Evolutionary conservation across 768 basidiomycete genomes (phyloP).

Genomic region (Pholiota molesta): DNA sequence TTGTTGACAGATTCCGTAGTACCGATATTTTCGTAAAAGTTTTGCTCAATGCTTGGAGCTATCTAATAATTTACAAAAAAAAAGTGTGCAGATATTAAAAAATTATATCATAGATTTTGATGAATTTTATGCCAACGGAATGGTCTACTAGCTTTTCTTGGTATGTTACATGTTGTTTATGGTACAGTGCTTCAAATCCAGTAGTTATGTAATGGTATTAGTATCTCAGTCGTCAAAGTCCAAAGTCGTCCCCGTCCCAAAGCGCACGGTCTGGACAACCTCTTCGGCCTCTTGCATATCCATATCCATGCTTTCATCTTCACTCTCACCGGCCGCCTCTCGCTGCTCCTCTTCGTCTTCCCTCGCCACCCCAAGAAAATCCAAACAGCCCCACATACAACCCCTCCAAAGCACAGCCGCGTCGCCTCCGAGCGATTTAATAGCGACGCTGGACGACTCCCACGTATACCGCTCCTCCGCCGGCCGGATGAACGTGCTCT

Average conservation of each 20-base stretch:
- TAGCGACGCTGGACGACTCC: slow-evolving; percentile 57
- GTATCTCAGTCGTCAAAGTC: slow-evolving; percentile 26
- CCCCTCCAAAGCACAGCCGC: slow-evolving; percentile 74
- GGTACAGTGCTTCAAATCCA: background rate
- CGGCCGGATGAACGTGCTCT: slow-evolving; percentile 52
- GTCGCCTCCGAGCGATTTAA: slow-evolving; percentile 45
- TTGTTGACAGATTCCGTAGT: too few relatives aligned
- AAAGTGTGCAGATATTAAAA: too few relatives aligned
- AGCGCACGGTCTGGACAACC: slow-evolving; percentile 24
- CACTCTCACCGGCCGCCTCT: slow-evolving; percentile 13
- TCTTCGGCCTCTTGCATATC: slow-evolving; percentile 11
- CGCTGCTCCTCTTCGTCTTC: background rate
- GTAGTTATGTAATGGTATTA: background rate
- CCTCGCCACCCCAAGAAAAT: slow-evolving; percentile 46
- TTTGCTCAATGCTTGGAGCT: too few relatives aligned
- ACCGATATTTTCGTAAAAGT: too few relatives aligned
- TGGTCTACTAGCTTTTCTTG: too few relatives aligned
- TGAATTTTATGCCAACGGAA: too few relatives aligned
- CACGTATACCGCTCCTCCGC: slow-evolving; percentile 69
- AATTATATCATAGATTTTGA: too few relatives aligned
- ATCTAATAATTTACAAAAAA: too few relatives aligned
- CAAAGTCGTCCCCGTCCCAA: slow-evolving; percentile 21
- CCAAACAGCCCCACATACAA: slow-evolving; percentile 63
- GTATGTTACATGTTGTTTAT: background rate
- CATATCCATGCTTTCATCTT: slow-evolving; percentile 8